These are phyloP conservation scores for Auricularia auricula-judae DNA, from an alignment of 768 basidiomycete genomes.

Conservation along the genomic window DNA sequence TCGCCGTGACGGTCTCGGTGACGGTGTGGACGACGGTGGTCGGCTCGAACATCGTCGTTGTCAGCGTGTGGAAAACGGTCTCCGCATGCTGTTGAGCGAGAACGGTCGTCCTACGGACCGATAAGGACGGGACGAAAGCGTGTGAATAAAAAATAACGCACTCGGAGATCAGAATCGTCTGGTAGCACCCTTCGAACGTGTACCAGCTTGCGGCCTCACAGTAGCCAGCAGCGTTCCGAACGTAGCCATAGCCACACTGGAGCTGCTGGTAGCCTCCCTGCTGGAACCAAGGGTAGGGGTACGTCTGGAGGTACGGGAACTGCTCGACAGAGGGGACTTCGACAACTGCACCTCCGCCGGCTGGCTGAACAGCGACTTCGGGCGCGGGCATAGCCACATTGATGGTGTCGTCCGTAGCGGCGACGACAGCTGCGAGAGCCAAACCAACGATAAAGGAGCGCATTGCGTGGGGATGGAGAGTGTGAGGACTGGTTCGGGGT, in stretches of 20 bases:
- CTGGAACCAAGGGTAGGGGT: slow-evolving; percentile 52
- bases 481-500: slow-evolving; percentile 10
- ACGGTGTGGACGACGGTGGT: slow-evolving; percentile 14
- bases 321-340: background rate
- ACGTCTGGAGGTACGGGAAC: slow-evolving; percentile 17
- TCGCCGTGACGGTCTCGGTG: slow-evolving; percentile 4
- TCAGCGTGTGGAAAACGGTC: slow-evolving; percentile 14
- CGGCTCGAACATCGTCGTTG: slow-evolving; percentile 2
- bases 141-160: slow-evolving; percentile 6
- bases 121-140: slow-evolving; percentile 1
- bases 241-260: slow-evolving; percentile 61
- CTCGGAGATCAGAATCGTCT: slow-evolving; percentile 46
- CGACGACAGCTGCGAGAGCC: slow-evolving; percentile 44
- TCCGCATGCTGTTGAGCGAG: slow-evolving; percentile 11
- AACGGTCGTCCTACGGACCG: slow-evolving; percentile 9
- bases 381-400: slow-evolving; percentile 21
- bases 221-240: slow-evolving; percentile 41
- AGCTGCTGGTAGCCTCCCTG: slow-evolving; percentile 54
- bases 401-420: slow-evolving; percentile 42
- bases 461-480: slow-evolving; percentile 34
- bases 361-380: slow-evolving; percentile 2
- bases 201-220: slow-evolving; percentile 44
- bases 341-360: slow-evolving; percentile 1
- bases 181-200: slow-evolving; percentile 43
- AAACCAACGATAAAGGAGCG: slow-evolving; percentile 50